Conservation (phyloP, 192 early-diverging fungal genomes). For the Blastocladiella britannica region DNA sequence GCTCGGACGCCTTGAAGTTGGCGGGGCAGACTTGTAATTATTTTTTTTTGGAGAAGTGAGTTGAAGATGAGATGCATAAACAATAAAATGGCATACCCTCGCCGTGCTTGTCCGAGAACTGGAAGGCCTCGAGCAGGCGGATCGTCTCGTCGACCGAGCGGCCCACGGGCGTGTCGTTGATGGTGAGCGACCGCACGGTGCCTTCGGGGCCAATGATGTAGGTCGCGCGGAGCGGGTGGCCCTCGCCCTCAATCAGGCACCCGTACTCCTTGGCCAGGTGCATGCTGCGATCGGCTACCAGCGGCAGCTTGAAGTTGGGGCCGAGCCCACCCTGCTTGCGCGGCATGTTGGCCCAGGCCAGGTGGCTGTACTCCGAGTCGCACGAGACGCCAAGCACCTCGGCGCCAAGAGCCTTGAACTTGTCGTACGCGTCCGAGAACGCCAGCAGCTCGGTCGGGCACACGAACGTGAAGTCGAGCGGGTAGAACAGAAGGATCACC, state of each 20-base stretch:
- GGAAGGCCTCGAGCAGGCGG: conserved; percentile 74
- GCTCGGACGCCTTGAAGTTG: conserved; percentile 56
- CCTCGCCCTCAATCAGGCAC: conserved; percentile 59
- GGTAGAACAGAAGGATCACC: conserved; percentile 74
- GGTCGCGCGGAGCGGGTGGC: conserved; percentile 58
- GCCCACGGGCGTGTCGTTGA: conserved; percentile 79
- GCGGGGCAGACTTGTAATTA: conserved; percentile 73
- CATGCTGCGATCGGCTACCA: conserved; percentile 73
- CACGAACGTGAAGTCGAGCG: conserved; percentile 74
- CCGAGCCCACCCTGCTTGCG: conserved; percentile 81
- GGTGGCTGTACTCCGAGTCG: conserved; percentile 65
- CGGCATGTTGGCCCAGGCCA: conserved; percentile 69
- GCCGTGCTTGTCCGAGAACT: conserved; percentile 65
- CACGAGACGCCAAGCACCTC: conserved; percentile 51
- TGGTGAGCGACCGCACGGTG: conserved; percentile 64
- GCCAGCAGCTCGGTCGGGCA: conserved; percentile 91
- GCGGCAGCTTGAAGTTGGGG: conserved; percentile 64
- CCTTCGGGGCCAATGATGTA: conserved; percentile 84
- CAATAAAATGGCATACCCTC: conserved; percentile 14
- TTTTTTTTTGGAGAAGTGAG: conserved; percentile 21
- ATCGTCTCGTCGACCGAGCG: conserved; percentile 69
- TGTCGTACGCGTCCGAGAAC: conserved; percentile 60
- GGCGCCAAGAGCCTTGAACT: conserved; percentile 60
- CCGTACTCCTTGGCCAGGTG: conserved; percentile 70
- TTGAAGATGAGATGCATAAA: not conserved